Evolutionary conservation across 2,329 filamentous ascomycete genomes (phyloP), one percentile per base, ranked within the genome.

Genomic region (Hirsutella thompsonii): DNA sequence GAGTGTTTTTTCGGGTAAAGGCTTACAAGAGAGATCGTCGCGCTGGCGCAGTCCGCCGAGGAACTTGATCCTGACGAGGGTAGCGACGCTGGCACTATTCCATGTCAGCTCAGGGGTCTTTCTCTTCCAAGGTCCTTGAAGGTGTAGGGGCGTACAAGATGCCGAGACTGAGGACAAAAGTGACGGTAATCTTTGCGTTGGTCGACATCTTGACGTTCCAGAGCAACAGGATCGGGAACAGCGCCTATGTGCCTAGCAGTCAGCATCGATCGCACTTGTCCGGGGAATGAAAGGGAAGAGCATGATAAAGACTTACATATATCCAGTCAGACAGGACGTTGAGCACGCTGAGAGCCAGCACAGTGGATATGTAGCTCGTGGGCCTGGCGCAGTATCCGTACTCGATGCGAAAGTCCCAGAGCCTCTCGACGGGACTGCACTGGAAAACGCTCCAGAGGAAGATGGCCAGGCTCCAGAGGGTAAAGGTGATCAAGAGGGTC

Each of bases 311-410:
- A 51, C 63, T 52, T 47, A 67, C 64, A 40, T 70, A 74, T 33
- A 74, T 55, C 67, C 67, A 74, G 50, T 74, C 70, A n/a, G 67
- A 70, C n/a, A 70, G 39, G 28, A 74, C 64, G 14, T 59, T 71
- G 65, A 74, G 65, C 42, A 66, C 65, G 46, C 67, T 72, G 38
- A 74, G 59, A 21, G 69, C 61, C 73, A 4, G 69, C 69, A 2
- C 67, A 69, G 20, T 58, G 57, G 32, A 73, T 61, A 33, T n/a
- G 73, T 56, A 40, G 66, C 57, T 19, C 62, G 52, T 6, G 59
- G 53, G 8, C 56, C 55, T n/a, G 16, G 68, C 69, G 44, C 70
- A 74, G 19, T 52, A 54, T 2, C 63, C 58, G 8, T 49, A 47
- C 0, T 58, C 52, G 13, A 76, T 66, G 16, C 65, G 64, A 46